Evolutionary conservation across 1,284 basidiomycete genomes (phyloP).

Genomic region (Vanrija pseudolonga): DNA sequence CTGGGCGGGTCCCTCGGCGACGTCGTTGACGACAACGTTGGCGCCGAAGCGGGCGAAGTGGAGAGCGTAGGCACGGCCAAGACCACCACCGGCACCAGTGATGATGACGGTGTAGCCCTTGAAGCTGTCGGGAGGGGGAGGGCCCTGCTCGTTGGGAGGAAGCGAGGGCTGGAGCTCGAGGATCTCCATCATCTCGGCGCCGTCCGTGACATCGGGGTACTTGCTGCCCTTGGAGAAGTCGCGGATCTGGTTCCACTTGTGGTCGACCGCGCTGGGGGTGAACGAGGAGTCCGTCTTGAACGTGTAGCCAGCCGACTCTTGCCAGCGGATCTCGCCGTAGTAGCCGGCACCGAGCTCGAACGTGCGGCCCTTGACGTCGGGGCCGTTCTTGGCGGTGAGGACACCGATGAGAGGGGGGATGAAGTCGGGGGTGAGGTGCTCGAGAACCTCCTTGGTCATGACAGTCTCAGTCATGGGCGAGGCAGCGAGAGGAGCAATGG

Average conservation of each 20-base stretch:
- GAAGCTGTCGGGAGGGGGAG: constrained; percentile 69
- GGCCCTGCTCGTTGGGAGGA: constrained; percentile 26
- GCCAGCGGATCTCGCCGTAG: constrained; percentile 87
- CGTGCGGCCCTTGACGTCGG: constrained; percentile 77
- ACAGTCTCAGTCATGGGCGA: constrained; percentile 90
- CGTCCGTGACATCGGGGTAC: constrained; percentile 67
- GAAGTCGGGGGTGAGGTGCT: constrained; percentile 86
- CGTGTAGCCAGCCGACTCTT: constrained; percentile 75
- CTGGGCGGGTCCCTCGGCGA: constrained; percentile 77
- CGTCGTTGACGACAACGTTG: constrained; percentile 95
- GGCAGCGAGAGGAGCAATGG: constrained; percentile 88
- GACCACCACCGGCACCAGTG: constrained; percentile 88
- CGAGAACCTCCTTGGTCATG: constrained; percentile 94
- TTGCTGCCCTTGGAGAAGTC: constrained; percentile 68
- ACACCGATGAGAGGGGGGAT: constrained; percentile 87
- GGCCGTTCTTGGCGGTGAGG: constrained; percentile 54
- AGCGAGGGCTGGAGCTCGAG: constrained; percentile 13
- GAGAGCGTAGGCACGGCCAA: constrained; percentile 85
- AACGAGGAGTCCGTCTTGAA: constrained; percentile 89
- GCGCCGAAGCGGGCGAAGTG: constrained; percentile 90
- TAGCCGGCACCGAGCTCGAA: constrained; percentile 96
- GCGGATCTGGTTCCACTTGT: constrained; percentile 74
- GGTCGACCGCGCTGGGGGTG: constrained; percentile 90
- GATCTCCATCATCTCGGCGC: constrained; percentile 58
- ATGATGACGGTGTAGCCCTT: constrained; percentile 89